Conservation (phyloP, 129 eudicot species). For the Sambucus nigra region DNA sequence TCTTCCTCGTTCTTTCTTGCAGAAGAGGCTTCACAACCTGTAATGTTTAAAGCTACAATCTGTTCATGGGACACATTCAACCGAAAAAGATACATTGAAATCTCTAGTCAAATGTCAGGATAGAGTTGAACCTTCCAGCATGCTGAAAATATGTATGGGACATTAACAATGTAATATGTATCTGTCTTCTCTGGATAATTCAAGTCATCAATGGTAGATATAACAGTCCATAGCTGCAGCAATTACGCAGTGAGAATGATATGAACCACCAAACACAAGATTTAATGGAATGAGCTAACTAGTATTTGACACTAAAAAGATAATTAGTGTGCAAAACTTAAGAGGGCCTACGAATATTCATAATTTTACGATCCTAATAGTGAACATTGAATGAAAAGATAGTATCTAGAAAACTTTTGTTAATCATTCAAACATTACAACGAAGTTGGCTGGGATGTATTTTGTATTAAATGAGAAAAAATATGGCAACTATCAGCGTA, state of each 20-base stretch:
- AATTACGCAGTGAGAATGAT: not conserved
- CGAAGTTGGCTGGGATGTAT: too few species aligned
- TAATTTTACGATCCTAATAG: too few species aligned
- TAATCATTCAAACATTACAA: too few species aligned
- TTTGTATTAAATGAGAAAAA: not conserved
- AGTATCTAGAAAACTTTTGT: too few species aligned
- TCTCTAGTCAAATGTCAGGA: slow-evolving; percentile 4
- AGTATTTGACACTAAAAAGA: too few species aligned
- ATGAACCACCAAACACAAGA: not conserved
- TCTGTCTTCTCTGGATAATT: slow-evolving; percentile 99
- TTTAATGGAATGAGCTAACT: not conserved
- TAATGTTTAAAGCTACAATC: slow-evolving; percentile 3
- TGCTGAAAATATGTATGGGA: slow-evolving; percentile 93
- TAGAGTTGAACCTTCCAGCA: slow-evolving; percentile 82
- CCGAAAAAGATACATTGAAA: slow-evolving; percentile 4
- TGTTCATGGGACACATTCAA: not conserved
- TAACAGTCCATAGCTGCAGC: slow-evolving; percentile 73
- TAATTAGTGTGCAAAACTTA: not conserved
- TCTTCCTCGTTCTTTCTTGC: slow-evolving; percentile 93
- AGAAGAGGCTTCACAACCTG: slow-evolving; percentile 93
- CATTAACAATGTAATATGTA: slow-evolving; percentile 85
- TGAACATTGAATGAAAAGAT: too few species aligned
- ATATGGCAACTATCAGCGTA: too few species aligned
- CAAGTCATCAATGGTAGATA: slow-evolving; percentile 88
- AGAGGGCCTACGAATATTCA: not conserved